Percentiles rank a stretch among this genome's conserved stretches.
Evolutionary conservation across 805 yeast species (phyloP).

Genomic region (Yarrowia osloensis): DNA sequence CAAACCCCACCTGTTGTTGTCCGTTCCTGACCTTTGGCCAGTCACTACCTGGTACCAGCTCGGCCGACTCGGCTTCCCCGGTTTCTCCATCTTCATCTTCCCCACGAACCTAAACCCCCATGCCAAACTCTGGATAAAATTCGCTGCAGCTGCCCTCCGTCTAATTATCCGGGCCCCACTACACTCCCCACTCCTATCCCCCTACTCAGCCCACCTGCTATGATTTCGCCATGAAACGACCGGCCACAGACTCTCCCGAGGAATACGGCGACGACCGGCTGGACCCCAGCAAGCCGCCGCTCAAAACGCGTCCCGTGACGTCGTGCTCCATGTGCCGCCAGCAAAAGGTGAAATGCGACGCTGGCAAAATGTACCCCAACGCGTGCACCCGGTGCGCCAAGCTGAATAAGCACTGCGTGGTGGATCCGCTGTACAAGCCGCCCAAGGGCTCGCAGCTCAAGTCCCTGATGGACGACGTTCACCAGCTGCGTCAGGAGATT

Average conservation of each 20-base stretch:
- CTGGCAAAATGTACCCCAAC: conserved; percentile 75
- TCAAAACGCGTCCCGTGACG: conserved; percentile 78
- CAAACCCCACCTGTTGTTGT: too few species aligned
- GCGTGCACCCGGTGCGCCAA: conserved; percentile 83
- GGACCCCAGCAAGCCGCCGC: not conserved
- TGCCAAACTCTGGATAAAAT: not conserved
- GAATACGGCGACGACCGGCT: not conserved
- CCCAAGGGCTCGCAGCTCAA: conserved; percentile 90
- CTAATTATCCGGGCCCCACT: not conserved
- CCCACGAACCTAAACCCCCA: not conserved
- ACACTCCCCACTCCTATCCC: too few species aligned
- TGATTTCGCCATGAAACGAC: conserved; percentile 11
- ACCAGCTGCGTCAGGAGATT: conserved; percentile 75
- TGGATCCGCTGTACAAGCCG: conserved; percentile 89
- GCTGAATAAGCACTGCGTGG: conserved; percentile 78
- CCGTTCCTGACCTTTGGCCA: not conserved
- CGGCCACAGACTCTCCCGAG: conserved; percentile 18
- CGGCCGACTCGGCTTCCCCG: not conserved
- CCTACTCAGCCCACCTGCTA: not conserved
- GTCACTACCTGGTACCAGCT: not conserved
- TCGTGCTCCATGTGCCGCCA: conserved; percentile 94
- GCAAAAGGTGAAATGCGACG: conserved; percentile 91
- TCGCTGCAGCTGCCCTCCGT: not conserved
- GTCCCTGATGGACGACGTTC: conserved; percentile 78
- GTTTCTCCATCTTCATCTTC: not conserved